Conservation (phyloP, 805 yeast species). For the Metschnikowia similis region DNA sequence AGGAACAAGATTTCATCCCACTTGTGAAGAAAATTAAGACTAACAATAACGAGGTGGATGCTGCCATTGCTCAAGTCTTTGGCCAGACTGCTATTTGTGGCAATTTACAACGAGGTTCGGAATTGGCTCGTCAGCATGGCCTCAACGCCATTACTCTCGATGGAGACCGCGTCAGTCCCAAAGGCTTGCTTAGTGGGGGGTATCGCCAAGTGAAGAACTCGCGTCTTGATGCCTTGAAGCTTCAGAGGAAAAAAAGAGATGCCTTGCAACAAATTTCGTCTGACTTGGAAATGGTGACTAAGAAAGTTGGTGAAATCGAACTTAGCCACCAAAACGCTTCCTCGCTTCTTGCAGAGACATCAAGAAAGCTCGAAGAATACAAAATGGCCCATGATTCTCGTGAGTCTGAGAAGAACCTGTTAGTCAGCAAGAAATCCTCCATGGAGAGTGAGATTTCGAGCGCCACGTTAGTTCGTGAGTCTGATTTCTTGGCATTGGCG, state of each 20-base stretch:
- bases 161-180: slow-evolving; percentile 84
- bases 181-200: slow-evolving; percentile 88
- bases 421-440: slow-evolving; percentile 38
- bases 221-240: slow-evolving; percentile 65
- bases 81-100: slow-evolving; percentile 76
- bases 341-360: slow-evolving; percentile 35
- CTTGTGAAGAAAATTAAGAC: slow-evolving; percentile 68
- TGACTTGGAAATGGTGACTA: slow-evolving; percentile 33
- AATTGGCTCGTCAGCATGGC: slow-evolving; percentile 55
- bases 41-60: slow-evolving; percentile 47
- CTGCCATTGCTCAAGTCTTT: slow-evolving; percentile 75
- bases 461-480: slow-evolving; percentile 28
- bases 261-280: slow-evolving; percentile 32
- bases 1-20: slow-evolving; percentile 63
- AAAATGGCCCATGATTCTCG: slow-evolving; percentile 40
- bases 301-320: slow-evolving; percentile 43
- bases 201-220: slow-evolving; percentile 64
- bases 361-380: slow-evolving; percentile 42
- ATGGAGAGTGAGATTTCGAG: slow-evolving; percentile 42
- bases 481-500: slow-evolving; percentile 16
- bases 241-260: slow-evolving; percentile 47
- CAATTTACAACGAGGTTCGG: slow-evolving; percentile 63
- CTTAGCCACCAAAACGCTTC: slow-evolving; percentile 48
- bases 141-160: slow-evolving; percentile 82
- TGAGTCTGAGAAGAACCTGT: slow-evolving; percentile 38